phyloP scores from a whole-genome alignment of 1,284 basidiomycete genomes.

The Fomitopsis schrenkii region DNA sequence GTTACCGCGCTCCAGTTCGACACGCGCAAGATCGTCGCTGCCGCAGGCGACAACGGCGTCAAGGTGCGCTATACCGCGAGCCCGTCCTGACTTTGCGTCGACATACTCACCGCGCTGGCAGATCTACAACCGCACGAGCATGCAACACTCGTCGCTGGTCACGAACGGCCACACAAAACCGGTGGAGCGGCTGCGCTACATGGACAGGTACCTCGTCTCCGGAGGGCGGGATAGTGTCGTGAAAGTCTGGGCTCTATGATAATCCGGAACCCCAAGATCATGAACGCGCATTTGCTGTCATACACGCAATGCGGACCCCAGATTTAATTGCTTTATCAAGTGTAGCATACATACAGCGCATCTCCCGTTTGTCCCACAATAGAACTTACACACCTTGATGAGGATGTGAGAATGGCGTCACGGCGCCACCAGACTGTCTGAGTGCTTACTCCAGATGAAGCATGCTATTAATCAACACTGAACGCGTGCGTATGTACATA shows the following conservation, averaged over 20 bases:
- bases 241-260: slow-evolving; percentile 93
- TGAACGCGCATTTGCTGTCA: background rate
- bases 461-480: background rate
- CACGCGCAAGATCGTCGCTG: slow-evolving; percentile 88
- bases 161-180: slow-evolving; percentile 93
- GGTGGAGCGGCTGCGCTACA: slow-evolving; percentile 89
- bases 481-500: background rate
- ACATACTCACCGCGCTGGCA: slow-evolving; percentile 25
- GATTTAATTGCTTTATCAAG: slow-evolving; percentile 2
- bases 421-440: background rate
- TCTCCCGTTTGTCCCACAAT: background rate
- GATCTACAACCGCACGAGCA: slow-evolving; percentile 95
- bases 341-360: slow-evolving; percentile 1
- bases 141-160: slow-evolving; percentile 79
- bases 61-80: slow-evolving; percentile 52
- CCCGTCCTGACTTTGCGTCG: background rate
- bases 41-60: slow-evolving; percentile 90
- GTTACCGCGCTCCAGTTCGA: slow-evolving; percentile 96
- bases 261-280: background rate
- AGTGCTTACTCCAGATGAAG: background rate
- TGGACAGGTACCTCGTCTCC: slow-evolving; percentile 93
- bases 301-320: background rate
- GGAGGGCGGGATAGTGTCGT: slow-evolving; percentile 87
- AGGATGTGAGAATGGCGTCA: background rate
- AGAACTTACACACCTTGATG: background rate